A percentile compares a stretch with the other conserved stretches of the same genome.
Conservation (phyloP, 106 monocot genomes). For the Posidonia australis region DNA sequence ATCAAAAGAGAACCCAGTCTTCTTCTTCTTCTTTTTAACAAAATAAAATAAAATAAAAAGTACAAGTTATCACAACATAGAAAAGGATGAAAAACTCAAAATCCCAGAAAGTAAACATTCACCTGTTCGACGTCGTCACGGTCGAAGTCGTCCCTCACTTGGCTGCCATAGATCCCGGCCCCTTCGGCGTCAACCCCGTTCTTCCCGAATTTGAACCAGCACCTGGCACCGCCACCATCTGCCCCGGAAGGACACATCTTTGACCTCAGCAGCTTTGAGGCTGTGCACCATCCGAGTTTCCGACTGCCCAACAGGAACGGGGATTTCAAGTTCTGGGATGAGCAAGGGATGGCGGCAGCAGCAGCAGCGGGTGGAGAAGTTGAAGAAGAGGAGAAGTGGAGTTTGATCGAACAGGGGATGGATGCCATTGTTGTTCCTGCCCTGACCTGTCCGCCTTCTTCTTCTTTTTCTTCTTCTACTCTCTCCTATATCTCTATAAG, state of each 20-base stretch:
- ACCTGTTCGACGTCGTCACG: constrained; percentile 94
- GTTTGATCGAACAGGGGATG: constrained; percentile 8
- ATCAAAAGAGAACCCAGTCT: too few species aligned
- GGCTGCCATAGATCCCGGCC: constrained; percentile 82
- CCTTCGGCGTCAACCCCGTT: constrained; percentile 62
- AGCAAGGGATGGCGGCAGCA: constrained; percentile 5
- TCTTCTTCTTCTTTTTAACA: too few species aligned
- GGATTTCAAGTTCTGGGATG: constrained; percentile 9
- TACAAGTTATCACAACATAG: too few species aligned
- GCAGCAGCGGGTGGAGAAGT: too few species aligned
- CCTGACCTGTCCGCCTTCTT: neutral
- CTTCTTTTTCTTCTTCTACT: neutral
- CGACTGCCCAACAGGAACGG: constrained; percentile 27
- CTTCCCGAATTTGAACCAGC: constrained; percentile 76
- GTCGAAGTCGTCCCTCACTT: constrained; percentile 70
- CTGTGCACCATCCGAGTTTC: constrained; percentile 27
- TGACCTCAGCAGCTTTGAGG: constrained; percentile 12
- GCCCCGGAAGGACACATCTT: neutral
- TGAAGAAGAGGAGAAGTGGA: neutral
- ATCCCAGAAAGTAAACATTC: neutral
- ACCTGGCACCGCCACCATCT: constrained; percentile 28
- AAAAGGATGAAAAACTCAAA: too few species aligned
- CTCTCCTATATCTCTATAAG: neutral
- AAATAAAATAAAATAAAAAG: too few species aligned
- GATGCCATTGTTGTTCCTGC: constrained; percentile 12